These are phyloP conservation scores for Pinus albicaulis DNA, from an alignment of 75 land plant genomes.

Conservation along the genomic window DNA sequence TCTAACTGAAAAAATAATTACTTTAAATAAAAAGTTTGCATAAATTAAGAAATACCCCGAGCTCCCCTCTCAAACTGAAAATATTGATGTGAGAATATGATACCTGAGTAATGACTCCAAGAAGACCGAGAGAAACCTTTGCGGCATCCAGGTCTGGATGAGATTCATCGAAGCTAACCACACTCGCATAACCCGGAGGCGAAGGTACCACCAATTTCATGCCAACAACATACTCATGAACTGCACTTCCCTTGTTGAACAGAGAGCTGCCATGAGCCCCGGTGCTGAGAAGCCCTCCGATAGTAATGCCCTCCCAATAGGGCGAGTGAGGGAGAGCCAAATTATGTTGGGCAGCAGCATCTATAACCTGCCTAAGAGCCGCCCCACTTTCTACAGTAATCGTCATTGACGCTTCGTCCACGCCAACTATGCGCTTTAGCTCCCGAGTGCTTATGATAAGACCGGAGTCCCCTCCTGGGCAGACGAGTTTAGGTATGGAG, in stretches of 20 bases:
- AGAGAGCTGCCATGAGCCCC: slow-evolving; percentile 60
- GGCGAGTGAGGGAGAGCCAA: slow-evolving; percentile 42
- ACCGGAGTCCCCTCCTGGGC: slow-evolving; percentile 28
- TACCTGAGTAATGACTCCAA: slow-evolving; percentile 19
- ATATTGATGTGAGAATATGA: too few species aligned
- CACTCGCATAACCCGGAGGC: slow-evolving; percentile 51
- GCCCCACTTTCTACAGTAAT: slow-evolving; percentile 30
- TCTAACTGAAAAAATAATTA: too few species aligned
- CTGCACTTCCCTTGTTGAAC: slow-evolving; percentile 38
- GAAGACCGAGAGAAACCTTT: slow-evolving; percentile 15
- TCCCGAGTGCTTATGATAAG: slow-evolving; percentile 31
- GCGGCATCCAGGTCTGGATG: slow-evolving; percentile 21
- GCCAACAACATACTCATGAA: slow-evolving; percentile 42
- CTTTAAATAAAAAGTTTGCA: too few species aligned
- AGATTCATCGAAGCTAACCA: slow-evolving; percentile 22
- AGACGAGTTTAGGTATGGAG: slow-evolving; percentile 43
- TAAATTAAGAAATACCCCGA: too few species aligned
- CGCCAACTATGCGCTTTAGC: slow-evolving; percentile 12
- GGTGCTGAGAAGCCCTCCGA: slow-evolving; percentile 44
- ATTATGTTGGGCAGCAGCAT: slow-evolving; percentile 24
- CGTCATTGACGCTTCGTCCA: slow-evolving; percentile 8
- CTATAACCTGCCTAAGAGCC: slow-evolving; percentile 16
- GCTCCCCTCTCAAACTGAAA: too few species aligned
- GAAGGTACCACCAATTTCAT: slow-evolving; percentile 30
- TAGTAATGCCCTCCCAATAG: slow-evolving; percentile 43